A percentile compares a stretch with the other conserved stretches of the same genome.
phyloP scores from a whole-genome alignment of 2,329 filamentous ascomycete species.

The Zasmidium citrigriseum region DNA sequence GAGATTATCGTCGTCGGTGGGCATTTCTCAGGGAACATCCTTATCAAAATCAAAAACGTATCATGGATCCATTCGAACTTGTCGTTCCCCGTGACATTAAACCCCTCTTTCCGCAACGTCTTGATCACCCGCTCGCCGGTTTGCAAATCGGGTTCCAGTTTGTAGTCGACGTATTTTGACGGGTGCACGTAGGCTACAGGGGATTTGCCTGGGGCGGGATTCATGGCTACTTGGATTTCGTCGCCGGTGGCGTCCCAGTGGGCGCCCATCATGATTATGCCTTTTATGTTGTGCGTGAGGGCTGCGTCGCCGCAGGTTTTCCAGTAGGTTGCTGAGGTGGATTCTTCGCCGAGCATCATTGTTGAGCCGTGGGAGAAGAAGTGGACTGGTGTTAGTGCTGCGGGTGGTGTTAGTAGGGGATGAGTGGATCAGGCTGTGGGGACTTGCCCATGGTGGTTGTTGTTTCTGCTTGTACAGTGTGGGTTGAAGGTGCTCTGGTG shows the following conservation, averaged over 20 bases:
- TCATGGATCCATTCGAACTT: slow-evolving; percentile 73
- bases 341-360: slow-evolving; percentile 70
- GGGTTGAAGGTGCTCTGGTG: too few species aligned
- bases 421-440: background rate
- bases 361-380: slow-evolving; percentile 72
- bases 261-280: slow-evolving; percentile 68
- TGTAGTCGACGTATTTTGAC: slow-evolving; percentile 64
- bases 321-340: slow-evolving; percentile 64
- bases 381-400: slow-evolving; percentile 56
- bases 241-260: slow-evolving; percentile 64
- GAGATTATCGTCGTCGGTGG: slow-evolving; percentile 65
- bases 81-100: slow-evolving; percentile 55
- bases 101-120: slow-evolving; percentile 54
- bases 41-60: slow-evolving; percentile 67
- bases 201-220: slow-evolving; percentile 60
- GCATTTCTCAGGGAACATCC: slow-evolving; percentile 67
- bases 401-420: background rate
- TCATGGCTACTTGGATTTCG: slow-evolving; percentile 61
- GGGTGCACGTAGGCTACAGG: slow-evolving; percentile 69
- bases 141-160: slow-evolving; percentile 60
- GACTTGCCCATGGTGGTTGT: background rate
- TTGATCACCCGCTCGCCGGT: slow-evolving; percentile 53
- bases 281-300: slow-evolving; percentile 60
- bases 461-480: background rate
- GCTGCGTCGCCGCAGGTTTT: slow-evolving; percentile 65